A percentile compares a stretch with the other conserved stretches of the same genome.
These are phyloP conservation scores for Coniella lustricola DNA, from an alignment of 2,329 filamentous ascomycete genomes.

Conservation along the genomic window DNA sequence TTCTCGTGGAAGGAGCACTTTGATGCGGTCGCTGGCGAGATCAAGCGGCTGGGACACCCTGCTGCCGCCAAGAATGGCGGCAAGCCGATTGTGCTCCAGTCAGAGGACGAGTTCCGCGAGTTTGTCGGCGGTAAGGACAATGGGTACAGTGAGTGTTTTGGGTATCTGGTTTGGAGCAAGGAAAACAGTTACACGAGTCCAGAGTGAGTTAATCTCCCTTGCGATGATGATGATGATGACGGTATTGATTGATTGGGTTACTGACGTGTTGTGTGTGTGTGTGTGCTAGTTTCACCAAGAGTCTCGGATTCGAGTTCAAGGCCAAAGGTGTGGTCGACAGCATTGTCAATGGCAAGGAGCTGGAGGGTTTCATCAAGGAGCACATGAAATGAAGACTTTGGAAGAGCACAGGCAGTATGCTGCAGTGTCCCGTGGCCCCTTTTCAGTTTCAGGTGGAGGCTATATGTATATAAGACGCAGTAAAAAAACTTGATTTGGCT, in stretches of 20 bases:
- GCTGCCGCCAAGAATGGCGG: conserved; percentile 5
- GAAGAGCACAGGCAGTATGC: too few relatives aligned
- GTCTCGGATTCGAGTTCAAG: conserved; percentile 15
- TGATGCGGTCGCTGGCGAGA: conserved; percentile 11
- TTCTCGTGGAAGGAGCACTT: conserved; percentile 16
- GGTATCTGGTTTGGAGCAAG: conserved; percentile 8
- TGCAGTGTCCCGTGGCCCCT: too few relatives aligned
- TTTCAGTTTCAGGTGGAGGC: too few relatives aligned
- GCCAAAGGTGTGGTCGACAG: conserved; percentile 16
- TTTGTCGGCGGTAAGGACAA: conserved; percentile 14
- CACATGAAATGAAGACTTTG: conserved; percentile 1
- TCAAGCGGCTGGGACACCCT: conserved; percentile 13
- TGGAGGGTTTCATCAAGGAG: conserved; percentile 14
- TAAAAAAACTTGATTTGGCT: too few relatives aligned
- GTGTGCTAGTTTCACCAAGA: neutral
- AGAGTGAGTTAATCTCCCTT: conserved; percentile 8
- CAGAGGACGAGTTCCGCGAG: conserved; percentile 12
- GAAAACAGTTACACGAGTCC: conserved; percentile 16
- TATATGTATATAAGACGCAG: too few relatives aligned
- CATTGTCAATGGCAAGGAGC: conserved; percentile 12
- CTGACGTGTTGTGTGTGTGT: neutral
- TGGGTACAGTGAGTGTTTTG: conserved; percentile 12
- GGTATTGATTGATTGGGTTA: too few relatives aligned
- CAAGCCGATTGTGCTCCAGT: conserved; percentile 4
- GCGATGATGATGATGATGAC: neutral